Evolutionary conservation across 805 yeast genomes (phyloP).

Genomic region (Saturnispora gosingensis): DNA sequence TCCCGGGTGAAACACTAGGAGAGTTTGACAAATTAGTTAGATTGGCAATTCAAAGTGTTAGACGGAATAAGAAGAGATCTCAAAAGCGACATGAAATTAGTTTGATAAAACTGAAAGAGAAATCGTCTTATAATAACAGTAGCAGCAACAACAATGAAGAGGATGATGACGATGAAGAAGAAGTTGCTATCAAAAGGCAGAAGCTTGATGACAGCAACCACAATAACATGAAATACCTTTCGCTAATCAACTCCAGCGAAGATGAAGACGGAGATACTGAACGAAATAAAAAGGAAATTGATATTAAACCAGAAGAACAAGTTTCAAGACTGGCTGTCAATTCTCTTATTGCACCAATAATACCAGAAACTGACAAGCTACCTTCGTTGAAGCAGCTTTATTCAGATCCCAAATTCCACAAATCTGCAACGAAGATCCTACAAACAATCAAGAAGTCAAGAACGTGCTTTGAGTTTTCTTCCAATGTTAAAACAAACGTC

Average conservation of each 20-base stretch:
- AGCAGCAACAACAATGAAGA: slow-evolving; percentile 5
- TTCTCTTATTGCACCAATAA: slow-evolving; percentile 35
- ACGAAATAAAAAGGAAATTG: background rate
- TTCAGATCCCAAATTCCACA: slow-evolving; percentile 20
- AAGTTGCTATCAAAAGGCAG: slow-evolving; percentile 1
- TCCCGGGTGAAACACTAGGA: slow-evolving; percentile 41
- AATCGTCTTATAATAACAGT: background rate
- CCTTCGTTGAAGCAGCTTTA: slow-evolving; percentile 21
- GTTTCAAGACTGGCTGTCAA: slow-evolving; percentile 39
- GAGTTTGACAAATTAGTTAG: slow-evolving; percentile 88
- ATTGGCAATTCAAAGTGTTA: slow-evolving; percentile 87
- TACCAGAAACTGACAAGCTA: slow-evolving; percentile 16
- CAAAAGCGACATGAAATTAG: slow-evolving; percentile 30
- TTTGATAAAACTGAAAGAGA: background rate
- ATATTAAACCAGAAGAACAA: slow-evolving; percentile 14
- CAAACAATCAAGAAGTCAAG: slow-evolving; percentile 50
- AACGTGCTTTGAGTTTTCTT: slow-evolving; percentile 43
- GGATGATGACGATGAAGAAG: slow-evolving; percentile 5
- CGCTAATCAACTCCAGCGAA: background rate
- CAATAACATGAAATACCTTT: background rate
- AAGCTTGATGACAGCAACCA: background rate
- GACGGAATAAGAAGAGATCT: slow-evolving; percentile 75
- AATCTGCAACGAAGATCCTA: slow-evolving; percentile 26
- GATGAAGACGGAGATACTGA: background rate
- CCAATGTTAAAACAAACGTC: slow-evolving; percentile 7